Evolutionary conservation across 768 basidiomycete genomes (phyloP).

Genomic region (Russula griseocarnosa): DNA sequence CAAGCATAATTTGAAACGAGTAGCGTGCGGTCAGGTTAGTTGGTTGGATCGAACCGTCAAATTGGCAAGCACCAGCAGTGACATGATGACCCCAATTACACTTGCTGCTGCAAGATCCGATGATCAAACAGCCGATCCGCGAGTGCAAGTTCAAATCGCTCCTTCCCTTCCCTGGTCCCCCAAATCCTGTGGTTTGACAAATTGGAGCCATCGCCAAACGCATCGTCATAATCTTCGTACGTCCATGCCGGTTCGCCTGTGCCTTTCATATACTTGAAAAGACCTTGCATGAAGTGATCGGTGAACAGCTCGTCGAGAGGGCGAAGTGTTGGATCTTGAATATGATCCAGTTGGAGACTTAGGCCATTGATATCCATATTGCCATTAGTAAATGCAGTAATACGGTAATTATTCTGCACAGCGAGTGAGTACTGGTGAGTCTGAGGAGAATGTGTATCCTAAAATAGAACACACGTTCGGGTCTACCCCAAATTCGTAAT

Average conservation of each 20-base stretch:
- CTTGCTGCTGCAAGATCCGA: not conserved
- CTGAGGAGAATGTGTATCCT: not conserved
- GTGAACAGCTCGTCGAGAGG: conserved; percentile 17
- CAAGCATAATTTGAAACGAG: no score
- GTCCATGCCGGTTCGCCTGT: not conserved
- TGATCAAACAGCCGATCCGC: conserved; percentile 7
- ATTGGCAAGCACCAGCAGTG: no score
- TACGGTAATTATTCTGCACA: conserved; percentile 2
- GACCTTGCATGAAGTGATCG: conserved; percentile 12
- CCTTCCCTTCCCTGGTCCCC: conserved; percentile 10
- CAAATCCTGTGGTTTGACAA: conserved; percentile 1
- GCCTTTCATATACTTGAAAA: conserved; percentile 7
- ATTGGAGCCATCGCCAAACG: not conserved
- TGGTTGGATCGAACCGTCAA: no score
- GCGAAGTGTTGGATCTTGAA: conserved; percentile 3
- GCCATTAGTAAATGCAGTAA: conserved; percentile 12
- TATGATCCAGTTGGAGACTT: conserved; percentile 8
- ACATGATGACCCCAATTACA: no score
- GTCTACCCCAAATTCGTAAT: conserved; percentile 13
- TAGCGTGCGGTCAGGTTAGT: no score
- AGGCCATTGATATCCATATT: not conserved
- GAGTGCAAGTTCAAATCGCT: not conserved
- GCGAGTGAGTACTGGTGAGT: not conserved
- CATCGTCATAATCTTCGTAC: not conserved
- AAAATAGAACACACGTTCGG: conserved; percentile 1